Conservation (phyloP, 331 rosid genomes). For the Erythrophleum ivorense region DNA sequence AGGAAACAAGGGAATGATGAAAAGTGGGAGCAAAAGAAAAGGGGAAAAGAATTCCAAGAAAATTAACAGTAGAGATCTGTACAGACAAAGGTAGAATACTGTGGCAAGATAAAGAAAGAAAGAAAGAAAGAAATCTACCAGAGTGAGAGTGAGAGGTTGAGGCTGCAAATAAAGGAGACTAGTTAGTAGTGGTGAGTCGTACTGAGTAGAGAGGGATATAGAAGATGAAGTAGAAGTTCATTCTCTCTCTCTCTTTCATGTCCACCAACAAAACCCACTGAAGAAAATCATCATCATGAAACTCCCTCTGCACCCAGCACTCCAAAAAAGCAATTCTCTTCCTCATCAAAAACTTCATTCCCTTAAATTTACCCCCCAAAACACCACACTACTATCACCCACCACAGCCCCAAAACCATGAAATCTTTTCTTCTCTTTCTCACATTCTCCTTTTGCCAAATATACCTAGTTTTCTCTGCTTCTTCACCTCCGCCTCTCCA, state of each 20-base stretch:
- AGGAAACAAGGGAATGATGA: slow-evolving; percentile 97
- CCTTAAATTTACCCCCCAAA: slow-evolving; percentile 76
- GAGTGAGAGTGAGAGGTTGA: slow-evolving; percentile 23
- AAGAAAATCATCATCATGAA: slow-evolving; percentile 77
- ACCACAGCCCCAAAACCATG: slow-evolving; percentile 61
- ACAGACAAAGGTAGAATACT: slow-evolving; percentile 80
- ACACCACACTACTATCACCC: slow-evolving; percentile 48
- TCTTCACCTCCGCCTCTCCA: slow-evolving; percentile 54
- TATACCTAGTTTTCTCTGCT: slow-evolving; percentile 48
- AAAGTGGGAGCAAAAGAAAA: slow-evolving; percentile 80
- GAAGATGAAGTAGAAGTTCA: slow-evolving; percentile 40
- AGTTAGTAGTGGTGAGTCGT: slow-evolving; percentile 21
- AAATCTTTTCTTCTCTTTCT: slow-evolving; percentile 56
- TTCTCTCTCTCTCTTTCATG: slow-evolving; percentile 47
- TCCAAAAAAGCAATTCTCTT: slow-evolving; percentile 75
- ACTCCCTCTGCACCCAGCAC: slow-evolving; percentile 88
- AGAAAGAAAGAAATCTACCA: slow-evolving; percentile 32
- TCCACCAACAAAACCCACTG: slow-evolving; percentile 86
- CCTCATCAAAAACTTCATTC: slow-evolving; percentile 70
- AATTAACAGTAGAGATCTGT: slow-evolving; percentile 67
- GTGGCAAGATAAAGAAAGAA: slow-evolving; percentile 1
- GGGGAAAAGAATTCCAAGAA: slow-evolving; percentile 64
- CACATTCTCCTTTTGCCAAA: slow-evolving; percentile 51
- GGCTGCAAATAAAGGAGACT: slow-evolving; percentile 44
- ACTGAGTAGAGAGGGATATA: slow-evolving; percentile 35